These are phyloP conservation scores for Daldinia eschscholtzii DNA, from an alignment of 2,329 filamentous ascomycete genomes.

Conservation along the genomic window DNA sequence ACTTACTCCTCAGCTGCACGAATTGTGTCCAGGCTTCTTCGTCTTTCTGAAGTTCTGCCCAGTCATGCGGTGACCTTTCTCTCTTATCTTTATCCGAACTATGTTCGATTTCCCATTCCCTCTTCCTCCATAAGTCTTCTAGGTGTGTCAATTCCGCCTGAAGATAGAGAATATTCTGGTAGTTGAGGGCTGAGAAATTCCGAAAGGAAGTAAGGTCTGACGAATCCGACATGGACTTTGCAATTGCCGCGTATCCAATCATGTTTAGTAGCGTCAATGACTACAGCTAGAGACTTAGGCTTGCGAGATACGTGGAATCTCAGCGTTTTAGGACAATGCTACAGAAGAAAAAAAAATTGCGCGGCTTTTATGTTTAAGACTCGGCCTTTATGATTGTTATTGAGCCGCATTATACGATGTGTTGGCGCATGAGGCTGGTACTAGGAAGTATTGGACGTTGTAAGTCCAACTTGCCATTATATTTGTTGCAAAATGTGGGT, in stretches of 20 bases:
- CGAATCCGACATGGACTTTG: background rate
- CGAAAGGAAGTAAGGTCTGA: background rate
- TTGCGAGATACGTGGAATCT: background rate
- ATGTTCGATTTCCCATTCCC: background rate
- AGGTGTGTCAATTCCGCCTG: background rate
- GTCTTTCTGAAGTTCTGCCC: background rate
- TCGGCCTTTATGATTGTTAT: background rate
- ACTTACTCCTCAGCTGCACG: background rate
- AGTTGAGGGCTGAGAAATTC: background rate
- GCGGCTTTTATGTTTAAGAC: background rate
- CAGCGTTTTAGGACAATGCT: background rate
- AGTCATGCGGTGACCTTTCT: background rate
- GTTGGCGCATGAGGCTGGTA: background rate
- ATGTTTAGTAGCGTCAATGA: background rate
- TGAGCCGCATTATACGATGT: background rate
- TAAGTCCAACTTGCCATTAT: too few relatives aligned
- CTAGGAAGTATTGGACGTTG: too few relatives aligned
- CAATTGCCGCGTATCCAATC: background rate
- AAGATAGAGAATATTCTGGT: background rate
- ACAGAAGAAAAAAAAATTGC: background rate
- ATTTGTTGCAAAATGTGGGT: too few relatives aligned
- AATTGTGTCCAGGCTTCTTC: background rate
- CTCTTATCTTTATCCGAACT: background rate
- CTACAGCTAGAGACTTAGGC: background rate
- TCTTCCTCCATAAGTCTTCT: background rate